Evolutionary conservation across 768 basidiomycete species (phyloP).

Genomic region (Clavaria fumosa): DNA sequence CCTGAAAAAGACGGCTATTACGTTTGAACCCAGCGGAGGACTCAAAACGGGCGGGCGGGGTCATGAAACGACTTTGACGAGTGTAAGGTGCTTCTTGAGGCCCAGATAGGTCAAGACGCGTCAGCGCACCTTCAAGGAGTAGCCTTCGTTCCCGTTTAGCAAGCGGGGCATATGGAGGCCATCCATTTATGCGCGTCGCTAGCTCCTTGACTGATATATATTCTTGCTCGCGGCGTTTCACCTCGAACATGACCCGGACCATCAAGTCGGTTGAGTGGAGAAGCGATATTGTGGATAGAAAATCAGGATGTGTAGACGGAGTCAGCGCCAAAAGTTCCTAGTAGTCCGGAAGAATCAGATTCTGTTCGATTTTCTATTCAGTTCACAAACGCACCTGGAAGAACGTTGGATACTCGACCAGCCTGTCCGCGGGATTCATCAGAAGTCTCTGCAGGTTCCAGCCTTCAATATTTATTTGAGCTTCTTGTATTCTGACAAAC

Average conservation of each 20-base stretch:
- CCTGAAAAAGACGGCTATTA: constrained; percentile 23
- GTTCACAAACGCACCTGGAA: constrained; percentile 44
- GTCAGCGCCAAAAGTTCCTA: constrained; percentile 61
- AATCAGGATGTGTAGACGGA: constrained; percentile 53
- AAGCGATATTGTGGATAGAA: constrained; percentile 49
- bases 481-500: constrained; percentile 59
- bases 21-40: too few relatives aligned
- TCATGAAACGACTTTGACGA: too few relatives aligned
- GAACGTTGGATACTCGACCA: constrained; percentile 54
- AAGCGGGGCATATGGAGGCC: constrained; percentile 37
- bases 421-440: constrained; percentile 57
- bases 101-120: too few relatives aligned
- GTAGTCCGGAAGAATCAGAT: constrained; percentile 6
- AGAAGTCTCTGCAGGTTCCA: constrained; percentile 56
- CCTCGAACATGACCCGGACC: constrained; percentile 68
- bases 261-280: constrained; percentile 53
- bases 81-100: too few relatives aligned
- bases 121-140: constrained; percentile 55
- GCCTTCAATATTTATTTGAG: constrained; percentile 32
- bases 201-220: constrained; percentile 60
- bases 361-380: not conserved
- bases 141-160: constrained; percentile 63
- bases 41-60: too few relatives aligned
- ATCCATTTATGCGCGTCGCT: constrained; percentile 39
- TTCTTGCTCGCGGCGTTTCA: constrained; percentile 76